These are phyloP conservation scores for Pestalotiopsis fici DNA, from an alignment of 2,329 filamentous ascomycete species.

Conservation along the genomic window DNA sequence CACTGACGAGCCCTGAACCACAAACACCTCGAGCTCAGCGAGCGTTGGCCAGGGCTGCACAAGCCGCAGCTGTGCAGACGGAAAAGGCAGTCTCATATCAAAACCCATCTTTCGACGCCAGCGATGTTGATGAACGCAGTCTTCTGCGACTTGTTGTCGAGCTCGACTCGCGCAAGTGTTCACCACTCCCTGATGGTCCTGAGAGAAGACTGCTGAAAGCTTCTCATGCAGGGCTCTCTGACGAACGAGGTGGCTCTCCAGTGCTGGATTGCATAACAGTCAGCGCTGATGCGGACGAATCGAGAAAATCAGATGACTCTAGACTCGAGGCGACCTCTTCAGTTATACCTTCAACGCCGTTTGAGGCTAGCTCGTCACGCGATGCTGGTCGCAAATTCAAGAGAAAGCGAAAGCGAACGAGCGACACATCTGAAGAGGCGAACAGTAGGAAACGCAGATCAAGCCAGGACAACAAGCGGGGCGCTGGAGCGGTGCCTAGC, in stretches of 20 bases:
- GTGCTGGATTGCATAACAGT: slow-evolving; percentile 24
- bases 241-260: slow-evolving; percentile 6
- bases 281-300: slow-evolving; percentile 11
- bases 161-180: slow-evolving; percentile 43
- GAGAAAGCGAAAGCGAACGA: slow-evolving; percentile 27
- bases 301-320: slow-evolving; percentile 12
- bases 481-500: slow-evolving; percentile 17
- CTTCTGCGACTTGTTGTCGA: slow-evolving; percentile 51
- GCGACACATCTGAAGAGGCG: slow-evolving; percentile 19
- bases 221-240: slow-evolving; percentile 28
- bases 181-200: slow-evolving; percentile 23
- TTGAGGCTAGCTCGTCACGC: slow-evolving; percentile 17
- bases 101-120: slow-evolving; percentile 31
- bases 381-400: slow-evolving; percentile 21
- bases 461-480: slow-evolving; percentile 13
- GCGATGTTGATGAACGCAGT: slow-evolving; percentile 45
- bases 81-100: slow-evolving; percentile 13
- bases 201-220: neutral
- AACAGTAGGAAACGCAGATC: slow-evolving; percentile 26
- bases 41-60: slow-evolving; percentile 2
- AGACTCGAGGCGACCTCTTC: slow-evolving; percentile 12
- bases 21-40: slow-evolving; percentile 22
- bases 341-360: slow-evolving; percentile 13
- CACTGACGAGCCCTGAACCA: slow-evolving; percentile 42
- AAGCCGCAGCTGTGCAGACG: neutral